Percentiles rank a stretch among this genome's conserved stretches.
These are phyloP conservation scores for Heracleum sosnowskyi DNA, from an alignment of 129 eudicot genomes.

Conservation along the genomic window DNA sequence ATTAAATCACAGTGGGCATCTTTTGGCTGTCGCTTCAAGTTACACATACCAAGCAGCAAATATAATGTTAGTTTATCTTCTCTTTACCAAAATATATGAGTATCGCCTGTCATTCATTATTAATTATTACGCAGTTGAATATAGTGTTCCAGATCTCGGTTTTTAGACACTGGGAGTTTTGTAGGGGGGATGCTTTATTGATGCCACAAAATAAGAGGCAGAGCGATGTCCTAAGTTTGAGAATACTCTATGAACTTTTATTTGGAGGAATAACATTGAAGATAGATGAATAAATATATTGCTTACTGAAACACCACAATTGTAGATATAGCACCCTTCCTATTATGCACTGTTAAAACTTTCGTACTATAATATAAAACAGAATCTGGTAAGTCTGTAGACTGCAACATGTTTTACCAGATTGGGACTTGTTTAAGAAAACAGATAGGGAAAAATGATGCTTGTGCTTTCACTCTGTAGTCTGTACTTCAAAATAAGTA, in stretches of 20 bases:
- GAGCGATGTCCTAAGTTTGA: background rate
- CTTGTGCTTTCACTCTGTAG: background rate
- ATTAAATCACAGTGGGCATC: conserved; percentile 50
- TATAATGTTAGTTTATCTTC: conserved; percentile 48
- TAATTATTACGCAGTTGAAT: background rate
- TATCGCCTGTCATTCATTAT: background rate
- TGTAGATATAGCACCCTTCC: background rate
- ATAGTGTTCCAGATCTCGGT: background rate
- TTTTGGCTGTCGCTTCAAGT: conserved; percentile 88
- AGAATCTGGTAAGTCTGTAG: background rate
- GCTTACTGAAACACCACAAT: background rate
- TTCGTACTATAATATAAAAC: background rate
- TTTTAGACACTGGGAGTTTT: no score
- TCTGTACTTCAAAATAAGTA: background rate
- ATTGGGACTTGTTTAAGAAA: background rate
- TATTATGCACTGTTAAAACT: background rate
- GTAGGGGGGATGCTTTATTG: background rate
- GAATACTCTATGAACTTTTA: background rate
- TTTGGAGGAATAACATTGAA: background rate
- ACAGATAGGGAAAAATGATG: background rate
- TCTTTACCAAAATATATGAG: background rate
- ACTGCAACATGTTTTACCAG: background rate
- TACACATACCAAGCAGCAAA: conserved; percentile 70
- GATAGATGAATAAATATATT: background rate
- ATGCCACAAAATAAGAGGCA: background rate